Percentiles rank a stretch among this genome's conserved stretches.
Evolutionary conservation across 768 basidiomycete genomes (phyloP).

Genomic region (Guyanaporus albipodus): DNA sequence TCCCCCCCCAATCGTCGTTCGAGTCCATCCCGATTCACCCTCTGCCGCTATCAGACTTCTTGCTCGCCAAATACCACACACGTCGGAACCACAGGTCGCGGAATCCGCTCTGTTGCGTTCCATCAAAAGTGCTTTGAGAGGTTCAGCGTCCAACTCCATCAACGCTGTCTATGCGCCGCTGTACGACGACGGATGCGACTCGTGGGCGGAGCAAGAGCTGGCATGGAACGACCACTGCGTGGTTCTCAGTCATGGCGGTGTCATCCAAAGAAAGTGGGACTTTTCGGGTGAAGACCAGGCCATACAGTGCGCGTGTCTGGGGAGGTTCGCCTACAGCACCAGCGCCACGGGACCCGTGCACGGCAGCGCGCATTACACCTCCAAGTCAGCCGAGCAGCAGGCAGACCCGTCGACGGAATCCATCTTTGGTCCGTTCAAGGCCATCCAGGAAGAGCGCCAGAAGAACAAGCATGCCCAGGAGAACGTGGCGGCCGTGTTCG

Average conservation of each 20-base stretch:
- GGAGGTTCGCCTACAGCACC: constrained; percentile 56
- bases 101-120: constrained; percentile 48
- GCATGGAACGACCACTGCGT: constrained; percentile 66
- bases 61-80: constrained; percentile 23
- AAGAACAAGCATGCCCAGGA: constrained; percentile 35
- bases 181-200: constrained; percentile 37
- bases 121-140: constrained; percentile 58
- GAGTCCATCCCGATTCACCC: constrained; percentile 39
- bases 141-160: constrained; percentile 42
- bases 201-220: constrained; percentile 58
- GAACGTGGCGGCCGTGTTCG: constrained; percentile 59
- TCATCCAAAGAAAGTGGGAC: constrained; percentile 70
- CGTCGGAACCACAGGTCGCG: constrained; percentile 2
- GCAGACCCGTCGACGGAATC: constrained; percentile 18
- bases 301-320: constrained; percentile 79
- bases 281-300: constrained; percentile 67
- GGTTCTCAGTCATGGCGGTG: constrained; percentile 60
- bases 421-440: constrained; percentile 43
- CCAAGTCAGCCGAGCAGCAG: constrained; percentile 15
- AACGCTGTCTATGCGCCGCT: constrained; percentile 41
- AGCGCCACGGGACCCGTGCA: constrained; percentile 25
- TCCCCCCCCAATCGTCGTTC: constrained; percentile 28
- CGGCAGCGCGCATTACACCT: constrained; percentile 29
- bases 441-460: constrained; percentile 37
- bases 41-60: constrained; percentile 46